Evolutionary conservation across 2,329 filamentous ascomycete genomes (phyloP).

Genomic region (Helicocarpus griseus): DNA sequence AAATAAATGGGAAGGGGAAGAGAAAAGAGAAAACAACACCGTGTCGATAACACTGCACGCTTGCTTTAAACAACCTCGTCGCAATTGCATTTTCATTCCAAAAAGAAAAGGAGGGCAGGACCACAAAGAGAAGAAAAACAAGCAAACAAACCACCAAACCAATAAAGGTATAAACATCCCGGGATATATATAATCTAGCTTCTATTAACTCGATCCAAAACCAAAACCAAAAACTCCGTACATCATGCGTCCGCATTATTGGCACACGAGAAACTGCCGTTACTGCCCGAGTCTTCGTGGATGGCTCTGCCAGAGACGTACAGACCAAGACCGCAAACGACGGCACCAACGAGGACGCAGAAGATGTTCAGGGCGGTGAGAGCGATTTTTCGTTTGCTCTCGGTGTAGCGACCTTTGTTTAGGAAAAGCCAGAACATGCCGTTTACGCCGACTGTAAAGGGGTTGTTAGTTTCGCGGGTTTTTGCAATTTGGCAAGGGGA

Average conservation of each 20-base stretch:
- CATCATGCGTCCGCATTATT: conserved; percentile 23
- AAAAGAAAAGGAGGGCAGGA: no score
- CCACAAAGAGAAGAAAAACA: no score
- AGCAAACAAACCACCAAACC: no score
- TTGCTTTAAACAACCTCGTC: no score
- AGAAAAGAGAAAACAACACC: no score
- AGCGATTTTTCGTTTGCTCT: conserved; percentile 34
- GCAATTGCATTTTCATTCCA: no score
- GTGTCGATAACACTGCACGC: no score
- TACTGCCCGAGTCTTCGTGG: conserved; percentile 20
- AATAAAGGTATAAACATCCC: no score
- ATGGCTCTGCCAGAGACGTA: conserved; percentile 33
- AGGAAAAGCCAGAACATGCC: conserved; percentile 41
- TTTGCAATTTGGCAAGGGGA: background rate
- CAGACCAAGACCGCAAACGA: conserved; percentile 31
- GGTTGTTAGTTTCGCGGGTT: no score
- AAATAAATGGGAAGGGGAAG: no score
- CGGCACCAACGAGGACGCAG: conserved; percentile 28
- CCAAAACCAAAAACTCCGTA: background rate
- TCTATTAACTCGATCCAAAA: no score
- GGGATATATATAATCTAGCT: no score
- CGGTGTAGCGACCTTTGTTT: conserved; percentile 34
- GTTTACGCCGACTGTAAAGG: conserved; percentile 31
- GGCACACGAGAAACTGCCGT: conserved; percentile 30
- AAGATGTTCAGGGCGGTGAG: conserved; percentile 37